A percentile compares a stretch with the other conserved stretches of the same genome.
Conservation (phyloP, 305 asterid species). For the Fraxinus baroniana region DNA sequence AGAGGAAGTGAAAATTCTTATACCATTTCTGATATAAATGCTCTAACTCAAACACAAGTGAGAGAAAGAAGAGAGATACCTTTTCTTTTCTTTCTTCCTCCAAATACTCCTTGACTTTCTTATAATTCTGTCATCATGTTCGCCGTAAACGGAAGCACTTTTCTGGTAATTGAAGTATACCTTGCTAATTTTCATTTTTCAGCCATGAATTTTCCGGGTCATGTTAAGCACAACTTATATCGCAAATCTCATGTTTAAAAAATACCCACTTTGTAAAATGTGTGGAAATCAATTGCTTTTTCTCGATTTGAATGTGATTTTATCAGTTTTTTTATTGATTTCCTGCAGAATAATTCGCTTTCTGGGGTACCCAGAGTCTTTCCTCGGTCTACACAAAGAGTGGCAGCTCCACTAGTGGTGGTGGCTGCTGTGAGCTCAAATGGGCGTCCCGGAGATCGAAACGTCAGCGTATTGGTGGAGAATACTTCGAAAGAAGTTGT, state of each 20-base stretch:
- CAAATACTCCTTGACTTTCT: not conserved
- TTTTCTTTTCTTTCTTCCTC: slow-evolving; percentile 6
- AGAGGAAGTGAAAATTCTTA: not conserved
- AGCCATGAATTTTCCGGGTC: not conserved
- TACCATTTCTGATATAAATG: slow-evolving; percentile 23
- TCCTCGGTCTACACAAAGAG: slow-evolving; percentile 38
- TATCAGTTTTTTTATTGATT: not conserved
- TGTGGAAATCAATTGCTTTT: not conserved
- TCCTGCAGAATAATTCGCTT: slow-evolving; percentile 34
- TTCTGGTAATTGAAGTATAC: slow-evolving; percentile 46
- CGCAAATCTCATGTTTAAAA: slow-evolving; percentile 13
- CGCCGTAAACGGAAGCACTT: slow-evolving; percentile 53
- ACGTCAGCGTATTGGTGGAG: slow-evolving; percentile 43
- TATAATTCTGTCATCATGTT: slow-evolving; percentile 48
- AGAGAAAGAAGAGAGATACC: slow-evolving; percentile 10
- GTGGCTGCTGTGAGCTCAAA: slow-evolving; percentile 38
- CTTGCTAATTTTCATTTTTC: not conserved
- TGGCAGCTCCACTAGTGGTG: slow-evolving; percentile 31
- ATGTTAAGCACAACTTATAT: slow-evolving; percentile 15
- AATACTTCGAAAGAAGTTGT: slow-evolving; percentile 32
- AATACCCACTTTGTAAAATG: slow-evolving; percentile 19
- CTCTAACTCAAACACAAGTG: slow-evolving; percentile 17
- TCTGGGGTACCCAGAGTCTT: slow-evolving; percentile 36
- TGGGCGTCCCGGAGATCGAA: slow-evolving; percentile 37
- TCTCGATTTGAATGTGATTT: slow-evolving; percentile 13